Conservation (phyloP, 2,329 filamentous ascomycete genomes). For the Cryphonectria naterciae region DNA sequence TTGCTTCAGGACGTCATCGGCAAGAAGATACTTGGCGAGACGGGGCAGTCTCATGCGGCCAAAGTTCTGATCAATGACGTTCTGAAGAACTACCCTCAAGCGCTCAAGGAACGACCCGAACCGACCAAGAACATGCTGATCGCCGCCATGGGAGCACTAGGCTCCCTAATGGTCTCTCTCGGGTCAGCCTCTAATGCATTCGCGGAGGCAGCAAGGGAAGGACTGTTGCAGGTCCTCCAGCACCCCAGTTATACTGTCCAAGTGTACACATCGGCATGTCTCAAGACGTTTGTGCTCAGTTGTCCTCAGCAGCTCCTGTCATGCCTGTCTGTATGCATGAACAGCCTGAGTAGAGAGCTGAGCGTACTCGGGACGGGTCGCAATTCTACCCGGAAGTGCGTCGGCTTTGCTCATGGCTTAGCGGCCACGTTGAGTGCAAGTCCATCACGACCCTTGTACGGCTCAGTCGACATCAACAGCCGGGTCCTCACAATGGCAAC, state of each 20-base stretch:
- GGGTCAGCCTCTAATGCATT: constrained; percentile 81
- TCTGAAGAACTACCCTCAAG: constrained; percentile 92
- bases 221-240: constrained; percentile 84
- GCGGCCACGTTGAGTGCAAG: constrained; percentile 91
- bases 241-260: constrained; percentile 97
- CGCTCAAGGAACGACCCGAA: constrained; percentile 82
- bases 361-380: constrained; percentile 74
- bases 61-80: constrained; percentile 83
- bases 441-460: constrained; percentile 84
- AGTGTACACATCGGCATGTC: constrained; percentile 81
- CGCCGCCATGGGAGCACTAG: constrained; percentile 76
- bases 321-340: constrained; percentile 94
- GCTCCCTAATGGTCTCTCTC: constrained; percentile 76
- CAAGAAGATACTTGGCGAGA: constrained; percentile 81
- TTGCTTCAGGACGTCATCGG: constrained; percentile 85
- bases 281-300: constrained; percentile 85
- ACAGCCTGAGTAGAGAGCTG: constrained; percentile 87
- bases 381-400: constrained; percentile 79
- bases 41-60: constrained; percentile 82
- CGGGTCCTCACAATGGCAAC: constrained; percentile 90
- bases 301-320: constrained; percentile 91
- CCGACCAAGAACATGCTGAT: constrained; percentile 86
- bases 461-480: constrained; percentile 94
- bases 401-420: constrained; percentile 89
- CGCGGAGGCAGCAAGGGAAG: constrained; percentile 83